Evolutionary conservation across 371 early-diverging fungal genomes (phyloP).

Genomic region (Rhizopus microsporus): DNA sequence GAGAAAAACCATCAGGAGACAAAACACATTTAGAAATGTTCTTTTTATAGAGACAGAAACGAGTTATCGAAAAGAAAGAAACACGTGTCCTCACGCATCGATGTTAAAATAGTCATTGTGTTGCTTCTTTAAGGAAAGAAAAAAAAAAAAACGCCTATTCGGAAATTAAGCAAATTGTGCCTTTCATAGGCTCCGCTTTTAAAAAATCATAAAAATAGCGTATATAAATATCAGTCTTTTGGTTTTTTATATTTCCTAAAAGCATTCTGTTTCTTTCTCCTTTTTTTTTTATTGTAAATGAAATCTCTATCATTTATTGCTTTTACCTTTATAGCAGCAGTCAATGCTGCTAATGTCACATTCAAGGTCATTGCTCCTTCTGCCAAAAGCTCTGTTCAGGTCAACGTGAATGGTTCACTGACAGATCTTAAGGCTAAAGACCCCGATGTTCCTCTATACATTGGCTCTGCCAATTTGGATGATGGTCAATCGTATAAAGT

Average conservation of each 20-base stretch:
- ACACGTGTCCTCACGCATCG: neutral
- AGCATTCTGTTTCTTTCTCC: neutral
- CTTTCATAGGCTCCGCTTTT: neutral
- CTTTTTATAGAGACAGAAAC: neutral
- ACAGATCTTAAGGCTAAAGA: slow-evolving; percentile 41
- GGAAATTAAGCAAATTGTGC: neutral
- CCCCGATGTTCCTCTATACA: slow-evolving; percentile 50
- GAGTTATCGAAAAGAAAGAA: too few relatives aligned
- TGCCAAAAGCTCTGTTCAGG: slow-evolving; percentile 38
- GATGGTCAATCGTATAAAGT: slow-evolving; percentile 48
- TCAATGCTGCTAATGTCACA: slow-evolving; percentile 28
- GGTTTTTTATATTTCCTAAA: neutral
- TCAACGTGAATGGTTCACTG: slow-evolving; percentile 42
- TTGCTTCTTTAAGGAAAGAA: neutral
- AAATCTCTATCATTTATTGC: slow-evolving; percentile 29
- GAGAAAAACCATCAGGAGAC: too few relatives aligned
- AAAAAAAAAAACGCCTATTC: too few relatives aligned
- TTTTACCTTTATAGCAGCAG: slow-evolving; percentile 20
- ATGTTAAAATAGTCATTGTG: neutral
- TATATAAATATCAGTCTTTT: slow-evolving; percentile 3
- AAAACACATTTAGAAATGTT: too few relatives aligned
- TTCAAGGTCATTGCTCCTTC: slow-evolving; percentile 57
- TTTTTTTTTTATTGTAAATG: slow-evolving; percentile 23
- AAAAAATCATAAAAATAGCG: neutral
- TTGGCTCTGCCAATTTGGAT: slow-evolving; percentile 46